A percentile compares a stretch with the other conserved stretches of the same genome.
Conservation (phyloP, 78 protist species). For the Emiliania huxleyi region DNA sequence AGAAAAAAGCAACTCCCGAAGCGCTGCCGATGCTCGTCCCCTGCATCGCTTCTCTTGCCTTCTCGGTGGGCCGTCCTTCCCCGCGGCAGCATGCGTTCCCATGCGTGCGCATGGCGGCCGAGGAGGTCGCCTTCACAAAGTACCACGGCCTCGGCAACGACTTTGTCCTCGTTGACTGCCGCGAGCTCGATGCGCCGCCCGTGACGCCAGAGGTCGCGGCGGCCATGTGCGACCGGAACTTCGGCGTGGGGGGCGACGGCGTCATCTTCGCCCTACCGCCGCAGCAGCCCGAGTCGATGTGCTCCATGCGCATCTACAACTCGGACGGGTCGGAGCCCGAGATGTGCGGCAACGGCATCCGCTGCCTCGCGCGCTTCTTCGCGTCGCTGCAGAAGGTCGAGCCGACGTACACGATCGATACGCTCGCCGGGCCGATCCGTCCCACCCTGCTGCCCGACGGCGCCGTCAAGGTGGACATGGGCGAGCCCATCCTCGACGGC, state of each 20-base stretch:
- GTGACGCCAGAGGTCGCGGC: background rate
- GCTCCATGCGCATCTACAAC: conserved; percentile 58
- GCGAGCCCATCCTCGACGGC: conserved; percentile 49
- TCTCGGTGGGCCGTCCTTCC: no score
- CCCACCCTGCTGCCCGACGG: conserved; percentile 35
- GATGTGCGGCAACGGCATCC: conserved; percentile 67
- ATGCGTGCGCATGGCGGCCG: background rate
- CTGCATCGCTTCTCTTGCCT: no score
- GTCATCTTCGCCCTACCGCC: background rate
- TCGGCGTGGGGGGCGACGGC: conserved; percentile 18
- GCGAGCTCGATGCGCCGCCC: background rate
- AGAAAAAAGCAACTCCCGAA: no score
- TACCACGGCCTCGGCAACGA: conserved; percentile 19
- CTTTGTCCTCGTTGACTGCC: background rate
- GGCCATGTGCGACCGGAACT: background rate
- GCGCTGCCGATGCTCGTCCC: no score
- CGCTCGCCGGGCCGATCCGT: conserved; percentile 50
- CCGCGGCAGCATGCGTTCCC: no score
- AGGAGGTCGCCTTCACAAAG: background rate
- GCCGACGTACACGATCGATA: conserved; percentile 5
- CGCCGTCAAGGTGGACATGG: conserved; percentile 60
- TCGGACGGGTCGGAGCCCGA: conserved; percentile 68
- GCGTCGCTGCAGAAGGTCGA: background rate
- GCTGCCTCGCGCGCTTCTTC: conserved; percentile 54
- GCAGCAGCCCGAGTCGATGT: conserved; percentile 17